Percentiles rank a stretch among this genome's conserved stretches.
phyloP scores from a whole-genome alignment of 208 protist genomes.

The Wallacemonas rigidus region DNA sequence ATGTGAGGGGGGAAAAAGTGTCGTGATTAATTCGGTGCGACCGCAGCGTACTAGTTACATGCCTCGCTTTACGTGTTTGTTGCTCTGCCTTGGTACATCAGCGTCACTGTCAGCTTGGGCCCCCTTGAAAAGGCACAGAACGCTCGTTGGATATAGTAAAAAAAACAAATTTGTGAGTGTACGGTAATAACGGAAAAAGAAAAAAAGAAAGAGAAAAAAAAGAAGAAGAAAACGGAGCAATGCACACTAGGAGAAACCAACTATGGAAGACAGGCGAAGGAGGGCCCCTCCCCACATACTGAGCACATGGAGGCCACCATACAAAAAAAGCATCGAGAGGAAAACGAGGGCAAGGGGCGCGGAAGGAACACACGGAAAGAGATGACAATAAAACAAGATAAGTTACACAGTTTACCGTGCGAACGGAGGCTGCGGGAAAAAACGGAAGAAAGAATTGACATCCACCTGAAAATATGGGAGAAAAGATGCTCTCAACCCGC shows the following conservation, averaged over 20 bases:
- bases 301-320: too few relatives aligned
- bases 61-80: too few relatives aligned
- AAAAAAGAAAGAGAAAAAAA: conserved; percentile 12
- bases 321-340: not conserved
- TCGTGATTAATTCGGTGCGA: too few relatives aligned
- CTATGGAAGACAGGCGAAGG: not conserved
- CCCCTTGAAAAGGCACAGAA: not conserved
- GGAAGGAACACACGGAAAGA: not conserved
- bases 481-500: too few relatives aligned
- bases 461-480: too few relatives aligned
- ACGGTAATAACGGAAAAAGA: not conserved
- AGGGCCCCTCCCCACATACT: not conserved
- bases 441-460: too few relatives aligned
- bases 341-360: not conserved
- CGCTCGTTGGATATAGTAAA: not conserved
- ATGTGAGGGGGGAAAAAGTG: too few relatives aligned
- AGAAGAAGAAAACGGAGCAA: not conserved
- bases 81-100: too few relatives aligned
- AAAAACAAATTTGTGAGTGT: not conserved
- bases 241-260: not conserved
- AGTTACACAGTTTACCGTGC: too few relatives aligned
- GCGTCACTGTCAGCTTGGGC: too few relatives aligned
- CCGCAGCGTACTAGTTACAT: too few relatives aligned
- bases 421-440: too few relatives aligned
- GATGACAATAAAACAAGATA: not conserved